Base-by-base conservation (phyloP, 1,284 basidiomycete genomes). In the Pyrrhoderma noxium region DNA sequence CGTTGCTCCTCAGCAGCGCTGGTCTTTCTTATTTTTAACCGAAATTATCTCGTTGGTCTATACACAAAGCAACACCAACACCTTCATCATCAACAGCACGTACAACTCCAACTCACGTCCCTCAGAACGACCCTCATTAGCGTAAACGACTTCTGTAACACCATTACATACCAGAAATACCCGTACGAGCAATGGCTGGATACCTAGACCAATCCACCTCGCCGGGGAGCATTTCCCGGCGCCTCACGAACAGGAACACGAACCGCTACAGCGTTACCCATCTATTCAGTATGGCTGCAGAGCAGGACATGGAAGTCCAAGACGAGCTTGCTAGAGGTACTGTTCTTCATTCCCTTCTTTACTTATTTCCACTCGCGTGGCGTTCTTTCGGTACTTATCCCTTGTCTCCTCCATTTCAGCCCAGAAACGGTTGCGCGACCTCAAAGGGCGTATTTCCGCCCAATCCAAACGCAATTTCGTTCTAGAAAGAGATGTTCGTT, bases 401-500 rank as follows among this genome's bases (percentile, higher is more conserved):
- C 36, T 35, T 48, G 44, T 51, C 40, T 45, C 42, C n/a, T 49
- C 25, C 22, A 25, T 40, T 38, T 51, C 65, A 89, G 96, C 95
- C 37, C 95, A 98, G 74, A 96, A 95, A 69, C 88, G 93, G 43
- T 73, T 99, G 42, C 78, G 96, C 31, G 94, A 98, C 61, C 79
- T 99, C 60, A 99, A 99, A 71, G 80, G 86, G n/a, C 89, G 93
- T 62, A 99, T 99, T 59, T 98, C 93, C 19, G 86, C 91, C 0
- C 96, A 99, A 71, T 95, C 91, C 49, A 99, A 99, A 77, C 97
- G 95, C 79, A 99, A 99, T 72, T 99, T 99, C 65, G 93, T 99
- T 23, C 79, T 99, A 25, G 95, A 99, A 67, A 82, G 95, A 44
- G 96, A 99, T 69, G 96, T 99, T 36, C 86, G 96, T 45, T 99